phyloP scores from a whole-genome alignment of 305 asterid genomes.

The Fraxinus platypoda region DNA sequence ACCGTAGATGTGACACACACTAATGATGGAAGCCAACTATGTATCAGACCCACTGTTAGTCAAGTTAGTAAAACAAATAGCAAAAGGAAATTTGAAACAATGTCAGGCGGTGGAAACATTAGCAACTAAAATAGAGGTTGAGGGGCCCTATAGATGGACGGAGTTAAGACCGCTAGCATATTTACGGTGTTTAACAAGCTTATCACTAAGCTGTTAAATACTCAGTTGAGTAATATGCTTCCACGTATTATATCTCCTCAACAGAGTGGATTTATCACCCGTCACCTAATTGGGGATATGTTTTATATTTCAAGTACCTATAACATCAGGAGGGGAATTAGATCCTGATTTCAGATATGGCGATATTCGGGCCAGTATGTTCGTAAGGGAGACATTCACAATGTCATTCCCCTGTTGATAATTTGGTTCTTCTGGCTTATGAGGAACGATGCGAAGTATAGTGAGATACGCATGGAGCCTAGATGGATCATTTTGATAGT shows the following conservation, averaged over 20 bases:
- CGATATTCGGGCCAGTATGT: not conserved
- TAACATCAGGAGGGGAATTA: not conserved
- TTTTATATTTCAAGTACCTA: not conserved
- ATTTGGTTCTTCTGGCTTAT: not conserved
- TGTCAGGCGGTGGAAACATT: not conserved
- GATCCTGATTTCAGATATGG: not conserved
- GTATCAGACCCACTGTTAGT: not conserved
- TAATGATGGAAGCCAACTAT: not conserved
- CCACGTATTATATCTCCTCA: not conserved
- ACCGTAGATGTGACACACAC: not conserved
- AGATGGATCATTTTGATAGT: not conserved
- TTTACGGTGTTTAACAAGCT: not conserved
- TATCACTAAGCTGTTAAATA: not conserved
- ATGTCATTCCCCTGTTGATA: not conserved
- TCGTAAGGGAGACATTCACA: not conserved
- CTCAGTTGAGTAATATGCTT: not conserved
- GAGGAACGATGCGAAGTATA: not conserved
- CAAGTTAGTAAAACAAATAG: not conserved
- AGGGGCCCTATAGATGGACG: not conserved
- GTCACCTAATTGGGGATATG: not conserved
- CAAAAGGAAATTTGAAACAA: not conserved
- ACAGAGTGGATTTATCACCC: not conserved
- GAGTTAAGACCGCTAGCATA: not conserved
- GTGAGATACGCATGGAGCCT: not conserved
- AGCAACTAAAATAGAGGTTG: not conserved